These are phyloP conservation scores for Talaromyces sp. DNA, from an alignment of 2,329 filamentous ascomycete species.

Conservation along the genomic window DNA sequence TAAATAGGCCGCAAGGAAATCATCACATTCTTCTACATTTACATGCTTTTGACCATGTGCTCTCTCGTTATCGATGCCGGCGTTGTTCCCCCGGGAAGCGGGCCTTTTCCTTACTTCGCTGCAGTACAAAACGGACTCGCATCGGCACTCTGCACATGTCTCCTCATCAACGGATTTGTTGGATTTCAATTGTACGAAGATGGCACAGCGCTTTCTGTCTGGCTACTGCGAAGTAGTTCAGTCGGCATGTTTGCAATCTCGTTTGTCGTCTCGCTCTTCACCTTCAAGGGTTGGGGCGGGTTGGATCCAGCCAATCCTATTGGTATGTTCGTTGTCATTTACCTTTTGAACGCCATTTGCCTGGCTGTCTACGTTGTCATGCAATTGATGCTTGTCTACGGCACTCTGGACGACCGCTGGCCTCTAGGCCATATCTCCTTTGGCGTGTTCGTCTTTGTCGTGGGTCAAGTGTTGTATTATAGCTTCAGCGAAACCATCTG, in stretches of 20 bases:
- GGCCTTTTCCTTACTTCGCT: constrained; percentile 84
- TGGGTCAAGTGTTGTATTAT: constrained; percentile 89
- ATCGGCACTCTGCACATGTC: constrained; percentile 79
- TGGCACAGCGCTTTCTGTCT: constrained; percentile 86
- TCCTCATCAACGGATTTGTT: constrained; percentile 96
- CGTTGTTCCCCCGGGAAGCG: constrained; percentile 77
- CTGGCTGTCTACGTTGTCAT: constrained; percentile 79
- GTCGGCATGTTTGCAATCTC: constrained; percentile 78
- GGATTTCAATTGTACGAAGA: constrained; percentile 98
- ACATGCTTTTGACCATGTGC: constrained; percentile 81
- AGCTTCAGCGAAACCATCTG: constrained; percentile 84
- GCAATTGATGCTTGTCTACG: constrained; percentile 82
- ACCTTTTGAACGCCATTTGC: constrained; percentile 84
- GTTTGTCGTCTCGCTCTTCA: constrained; percentile 82
- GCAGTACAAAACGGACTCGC: constrained; percentile 79
- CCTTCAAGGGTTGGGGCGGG: constrained; percentile 88
- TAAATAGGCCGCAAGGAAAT: constrained; percentile 61
- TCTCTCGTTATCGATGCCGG: constrained; percentile 90
- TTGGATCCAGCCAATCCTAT: constrained; percentile 79
- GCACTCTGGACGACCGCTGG: constrained; percentile 93
- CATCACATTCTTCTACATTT: constrained; percentile 94
- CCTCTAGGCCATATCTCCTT: constrained; percentile 88
- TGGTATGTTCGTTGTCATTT: constrained; percentile 85
- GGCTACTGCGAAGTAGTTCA: constrained; percentile 79
- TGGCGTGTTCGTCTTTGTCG: constrained; percentile 84